Conservation (phyloP, 352 stramenopile genomes). For the Globisporangium nagaii region DNA sequence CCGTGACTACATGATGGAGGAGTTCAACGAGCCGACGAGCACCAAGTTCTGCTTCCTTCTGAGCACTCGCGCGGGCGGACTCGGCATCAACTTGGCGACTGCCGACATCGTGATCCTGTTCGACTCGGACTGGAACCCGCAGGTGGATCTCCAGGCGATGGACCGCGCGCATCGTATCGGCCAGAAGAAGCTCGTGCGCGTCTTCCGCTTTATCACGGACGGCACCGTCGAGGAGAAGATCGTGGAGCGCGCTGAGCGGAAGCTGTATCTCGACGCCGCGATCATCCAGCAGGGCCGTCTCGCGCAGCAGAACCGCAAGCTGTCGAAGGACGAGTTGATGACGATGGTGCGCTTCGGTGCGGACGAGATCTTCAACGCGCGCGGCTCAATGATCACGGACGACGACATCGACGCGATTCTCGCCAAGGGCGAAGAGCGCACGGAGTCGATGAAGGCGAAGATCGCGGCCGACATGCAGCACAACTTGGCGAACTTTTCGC, state of each 20-base stretch:
- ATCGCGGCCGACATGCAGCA: slow-evolving; percentile 91
- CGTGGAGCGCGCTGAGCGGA: slow-evolving; percentile 95
- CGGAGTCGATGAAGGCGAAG: slow-evolving; percentile 83
- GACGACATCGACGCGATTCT: slow-evolving; percentile 92
- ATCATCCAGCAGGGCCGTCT: slow-evolving; percentile 99
- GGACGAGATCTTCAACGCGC: slow-evolving; percentile 87
- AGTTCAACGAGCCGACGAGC: slow-evolving; percentile 96
- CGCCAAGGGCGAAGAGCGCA: slow-evolving; percentile 88
- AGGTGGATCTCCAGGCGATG: slow-evolving; percentile 98
- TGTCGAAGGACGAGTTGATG: slow-evolving; percentile 98
- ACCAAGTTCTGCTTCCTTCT: slow-evolving; percentile 98
- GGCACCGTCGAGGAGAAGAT: slow-evolving; percentile 99
- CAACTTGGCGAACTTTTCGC: slow-evolving; percentile 94
- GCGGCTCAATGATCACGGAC: slow-evolving; percentile 88
- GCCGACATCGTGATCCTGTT: slow-evolving; percentile 99
- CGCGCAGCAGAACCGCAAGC: slow-evolving; percentile 88
- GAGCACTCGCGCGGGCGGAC: slow-evolving; percentile 93
- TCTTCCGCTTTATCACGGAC: slow-evolving; percentile 98
- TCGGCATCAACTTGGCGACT: slow-evolving; percentile 98
- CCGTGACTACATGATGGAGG: slow-evolving; percentile 92
- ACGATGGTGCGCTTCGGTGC: slow-evolving; percentile 92
- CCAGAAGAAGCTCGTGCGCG: slow-evolving; percentile 97
- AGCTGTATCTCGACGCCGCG: slow-evolving; percentile 97
- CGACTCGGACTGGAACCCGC: slow-evolving; percentile 98
- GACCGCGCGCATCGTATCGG: slow-evolving; percentile 97